Conservation (phyloP, 352 stramenopile genomes). For the Pythium insidiosum region DNA sequence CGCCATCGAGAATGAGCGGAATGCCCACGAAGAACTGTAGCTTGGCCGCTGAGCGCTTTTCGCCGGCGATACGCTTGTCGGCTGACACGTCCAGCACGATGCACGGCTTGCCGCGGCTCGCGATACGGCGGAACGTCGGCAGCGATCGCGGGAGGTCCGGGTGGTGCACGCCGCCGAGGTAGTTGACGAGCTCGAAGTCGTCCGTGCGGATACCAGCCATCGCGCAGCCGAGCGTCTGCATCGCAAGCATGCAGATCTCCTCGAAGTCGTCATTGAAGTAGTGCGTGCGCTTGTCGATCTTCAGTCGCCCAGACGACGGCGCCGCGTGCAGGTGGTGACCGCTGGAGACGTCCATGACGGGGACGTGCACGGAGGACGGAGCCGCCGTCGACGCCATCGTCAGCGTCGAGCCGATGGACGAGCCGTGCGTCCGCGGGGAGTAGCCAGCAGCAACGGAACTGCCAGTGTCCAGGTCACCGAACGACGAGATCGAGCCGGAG, state of each 20-base stretch:
- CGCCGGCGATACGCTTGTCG: constrained; percentile 83
- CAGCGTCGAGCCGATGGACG: constrained; percentile 24
- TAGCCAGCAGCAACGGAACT: constrained; percentile 2
- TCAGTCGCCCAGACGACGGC: not conserved
- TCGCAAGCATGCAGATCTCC: constrained; percentile 83
- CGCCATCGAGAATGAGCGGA: constrained; percentile 72
- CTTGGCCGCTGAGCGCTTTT: constrained; percentile 77
- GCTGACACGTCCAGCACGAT: constrained; percentile 83
- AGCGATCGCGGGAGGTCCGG: constrained; percentile 61
- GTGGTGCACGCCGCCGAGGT: constrained; percentile 47
- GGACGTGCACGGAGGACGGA: not conserved
- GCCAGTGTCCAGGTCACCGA: constrained; percentile 12
- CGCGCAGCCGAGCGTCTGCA: constrained; percentile 79
- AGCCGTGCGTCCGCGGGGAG: constrained; percentile 16
- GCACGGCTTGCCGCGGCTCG: constrained; percentile 78
- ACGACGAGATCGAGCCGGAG: constrained; percentile 17
- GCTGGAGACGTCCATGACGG: too few species aligned
- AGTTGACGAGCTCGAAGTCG: constrained; percentile 83
- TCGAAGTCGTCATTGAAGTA: constrained; percentile 88
- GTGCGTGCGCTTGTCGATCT: constrained; percentile 39
- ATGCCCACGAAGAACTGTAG: constrained; percentile 87
- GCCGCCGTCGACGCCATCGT: not conserved
- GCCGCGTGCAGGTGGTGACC: too few species aligned
- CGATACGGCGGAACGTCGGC: constrained; percentile 81
- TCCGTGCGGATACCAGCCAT: constrained; percentile 85